Base-by-base conservation (phyloP, 176 grass and related monocot species). In the Paspalum notatum region DNA sequence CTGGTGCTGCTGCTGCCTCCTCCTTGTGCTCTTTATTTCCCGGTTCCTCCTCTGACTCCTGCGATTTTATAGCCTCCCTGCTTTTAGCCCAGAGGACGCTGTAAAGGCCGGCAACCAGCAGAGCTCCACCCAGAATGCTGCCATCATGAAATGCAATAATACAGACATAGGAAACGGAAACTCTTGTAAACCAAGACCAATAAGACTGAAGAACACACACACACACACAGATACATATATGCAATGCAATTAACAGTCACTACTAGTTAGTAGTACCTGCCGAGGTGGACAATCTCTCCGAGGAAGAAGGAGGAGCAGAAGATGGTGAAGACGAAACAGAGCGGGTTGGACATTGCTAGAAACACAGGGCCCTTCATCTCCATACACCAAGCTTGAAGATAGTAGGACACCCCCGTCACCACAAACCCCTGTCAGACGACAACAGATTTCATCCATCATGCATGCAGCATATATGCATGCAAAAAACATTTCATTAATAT, bases 21-120 rank as follows among this genome's bases (percentile, higher is more conserved):
- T 25, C 56, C n/a, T 58, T 22, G 3, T 24, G 21, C 56, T 59
- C 21, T 59, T 59, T 21, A 9, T 59, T 59, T 59, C 56, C 56
- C 10, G 32, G 32, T 32, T 32, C 32, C 32, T 32, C 32, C 32
- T 32, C 32, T 32, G 32, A 32, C 3, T 56, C 53, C 53, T 22
- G 20, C 6, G 18, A 45, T 13, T 43, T 2, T 11, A 22, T 22
- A 20, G 41, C 10, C n/a, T 68, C 65, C 41, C 6, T 68, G 41
- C 6, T 45, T 24, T 68, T 86, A 25, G 87, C 90, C 90, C 90
- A 89, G 17, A 92, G 47, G 16, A 92, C 87, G 21, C 76, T 87
- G 66, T 92, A 92, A 21, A 92, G 80, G 53, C 90, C 84, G 0
- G 74, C 83, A 5, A 92, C 70, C 3, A 88, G 79, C 56, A 92